phyloP scores from a whole-genome alignment of 805 yeast species.

The Lachancea lanzarotensis region DNA sequence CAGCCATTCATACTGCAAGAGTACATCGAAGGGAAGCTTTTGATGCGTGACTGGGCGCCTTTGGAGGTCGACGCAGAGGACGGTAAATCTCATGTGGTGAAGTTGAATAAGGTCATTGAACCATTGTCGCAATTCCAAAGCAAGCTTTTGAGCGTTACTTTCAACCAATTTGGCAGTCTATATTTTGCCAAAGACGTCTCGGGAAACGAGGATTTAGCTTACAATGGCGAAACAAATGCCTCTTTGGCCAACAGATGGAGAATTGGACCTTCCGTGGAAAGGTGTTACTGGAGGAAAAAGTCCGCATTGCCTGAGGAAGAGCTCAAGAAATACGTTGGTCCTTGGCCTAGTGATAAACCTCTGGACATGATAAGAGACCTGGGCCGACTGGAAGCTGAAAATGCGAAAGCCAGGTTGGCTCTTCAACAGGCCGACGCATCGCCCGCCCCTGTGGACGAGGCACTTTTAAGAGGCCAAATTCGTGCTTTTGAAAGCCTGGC shows the following conservation, averaged over 20 bases:
- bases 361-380: conserved; percentile 56
- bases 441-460: conserved; percentile 39
- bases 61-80: conserved; percentile 49
- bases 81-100: conserved; percentile 42
- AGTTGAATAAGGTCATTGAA: conserved; percentile 54
- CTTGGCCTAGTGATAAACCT: conserved; percentile 58
- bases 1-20: conserved; percentile 81
- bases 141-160: conserved; percentile 47
- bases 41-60: conserved; percentile 92
- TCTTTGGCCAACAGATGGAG: conserved; percentile 64
- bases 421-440: conserved; percentile 49
- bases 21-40: conserved; percentile 64
- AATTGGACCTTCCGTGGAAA: conserved; percentile 85
- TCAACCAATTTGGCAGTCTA: conserved; percentile 73
- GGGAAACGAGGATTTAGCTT: conserved; percentile 36
- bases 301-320: conserved; percentile 44
- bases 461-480: conserved; percentile 44
- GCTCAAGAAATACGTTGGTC: conserved; percentile 57
- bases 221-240: conserved; percentile 54
- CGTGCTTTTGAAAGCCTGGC: conserved; percentile 57
- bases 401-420: conserved; percentile 46
- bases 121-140: conserved; percentile 67
- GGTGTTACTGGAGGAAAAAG: conserved; percentile 67
- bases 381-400: conserved; percentile 62
- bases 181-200: conserved; percentile 69